These are phyloP conservation scores for Centella asiatica DNA, from an alignment of 129 eudicot genomes.

Conservation along the genomic window DNA sequence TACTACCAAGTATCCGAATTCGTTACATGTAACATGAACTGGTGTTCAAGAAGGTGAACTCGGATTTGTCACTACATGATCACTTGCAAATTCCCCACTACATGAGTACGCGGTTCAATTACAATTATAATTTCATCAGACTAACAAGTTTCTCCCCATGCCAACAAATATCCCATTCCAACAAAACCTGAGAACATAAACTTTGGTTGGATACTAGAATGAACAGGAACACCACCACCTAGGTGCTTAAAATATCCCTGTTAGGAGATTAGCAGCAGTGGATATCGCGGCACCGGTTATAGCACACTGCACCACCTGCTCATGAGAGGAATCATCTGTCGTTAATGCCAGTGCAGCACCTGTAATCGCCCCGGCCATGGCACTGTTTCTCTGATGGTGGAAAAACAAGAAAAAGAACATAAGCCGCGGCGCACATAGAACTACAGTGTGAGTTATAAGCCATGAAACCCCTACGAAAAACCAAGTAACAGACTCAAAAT, in stretches of 20 bases:
- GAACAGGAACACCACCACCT: not conserved
- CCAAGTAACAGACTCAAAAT: no score
- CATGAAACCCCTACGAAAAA: no score
- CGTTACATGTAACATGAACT: no score
- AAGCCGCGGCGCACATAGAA: not conserved
- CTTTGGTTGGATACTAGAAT: no score
- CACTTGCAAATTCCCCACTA: no score
- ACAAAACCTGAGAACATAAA: no score
- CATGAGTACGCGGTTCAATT: not conserved
- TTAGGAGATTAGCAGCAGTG: slow-evolving; percentile 75
- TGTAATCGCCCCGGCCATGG: slow-evolving; percentile 83
- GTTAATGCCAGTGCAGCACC: slow-evolving; percentile 78
- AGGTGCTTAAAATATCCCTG: slow-evolving; percentile 57
- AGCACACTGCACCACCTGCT: slow-evolving; percentile 77
- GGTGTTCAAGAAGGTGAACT: no score
- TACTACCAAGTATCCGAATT: no score
- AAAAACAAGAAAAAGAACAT: not conserved
- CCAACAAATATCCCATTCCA: no score
- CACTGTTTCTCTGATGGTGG: slow-evolving; percentile 74
- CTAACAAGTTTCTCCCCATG: no score
- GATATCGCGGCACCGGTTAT: slow-evolving; percentile 91
- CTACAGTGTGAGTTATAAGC: not conserved
- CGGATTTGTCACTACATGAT: no score
- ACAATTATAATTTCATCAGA: not conserved
- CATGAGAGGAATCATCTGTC: slow-evolving; percentile 60